Percentiles rank a stretch among this genome's conserved stretches.
phyloP scores from a whole-genome alignment of 768 basidiomycete species.

The Amanita exitialis region DNA sequence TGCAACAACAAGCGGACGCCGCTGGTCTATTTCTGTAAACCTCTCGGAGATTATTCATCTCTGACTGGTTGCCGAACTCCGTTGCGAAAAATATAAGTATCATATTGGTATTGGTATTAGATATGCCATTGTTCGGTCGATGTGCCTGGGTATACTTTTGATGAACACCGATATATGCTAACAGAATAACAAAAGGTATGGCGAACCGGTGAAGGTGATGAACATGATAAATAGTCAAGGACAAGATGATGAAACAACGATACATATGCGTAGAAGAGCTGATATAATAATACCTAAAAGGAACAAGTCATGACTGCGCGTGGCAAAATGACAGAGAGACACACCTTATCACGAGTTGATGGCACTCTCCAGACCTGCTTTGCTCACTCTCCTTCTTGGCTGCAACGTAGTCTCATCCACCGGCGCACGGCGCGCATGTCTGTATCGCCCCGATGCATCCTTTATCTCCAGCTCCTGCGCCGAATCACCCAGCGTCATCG shows the following conservation, averaged over 20 bases:
- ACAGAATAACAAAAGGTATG: not conserved
- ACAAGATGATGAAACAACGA: not conserved
- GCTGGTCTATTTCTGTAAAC: no score
- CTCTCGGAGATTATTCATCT: no score
- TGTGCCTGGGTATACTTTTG: not conserved
- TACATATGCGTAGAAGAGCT: not conserved
- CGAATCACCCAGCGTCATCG: constrained; percentile 47
- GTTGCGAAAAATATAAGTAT: not conserved
- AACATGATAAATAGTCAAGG: constrained; percentile 1
- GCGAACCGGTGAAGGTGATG: not conserved
- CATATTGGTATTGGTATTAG: not conserved
- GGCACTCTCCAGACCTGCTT: constrained; percentile 83
- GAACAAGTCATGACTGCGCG: not conserved
- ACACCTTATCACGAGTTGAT: constrained; percentile 1
- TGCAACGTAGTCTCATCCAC: constrained; percentile 85
- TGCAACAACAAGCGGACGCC: no score
- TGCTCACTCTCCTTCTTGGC: constrained; percentile 83
- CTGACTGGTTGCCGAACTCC: not conserved
- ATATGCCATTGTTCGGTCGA: not conserved
- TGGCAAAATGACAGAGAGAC: not conserved
- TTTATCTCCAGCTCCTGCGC: constrained; percentile 86
- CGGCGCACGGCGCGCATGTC: constrained; percentile 80
- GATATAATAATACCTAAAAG: constrained; percentile 8
- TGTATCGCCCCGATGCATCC: constrained; percentile 75
- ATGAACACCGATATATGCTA: not conserved